These are phyloP conservation scores for Boletus vermiculosoides DNA, from an alignment of 768 basidiomycete species.

Conservation along the genomic window DNA sequence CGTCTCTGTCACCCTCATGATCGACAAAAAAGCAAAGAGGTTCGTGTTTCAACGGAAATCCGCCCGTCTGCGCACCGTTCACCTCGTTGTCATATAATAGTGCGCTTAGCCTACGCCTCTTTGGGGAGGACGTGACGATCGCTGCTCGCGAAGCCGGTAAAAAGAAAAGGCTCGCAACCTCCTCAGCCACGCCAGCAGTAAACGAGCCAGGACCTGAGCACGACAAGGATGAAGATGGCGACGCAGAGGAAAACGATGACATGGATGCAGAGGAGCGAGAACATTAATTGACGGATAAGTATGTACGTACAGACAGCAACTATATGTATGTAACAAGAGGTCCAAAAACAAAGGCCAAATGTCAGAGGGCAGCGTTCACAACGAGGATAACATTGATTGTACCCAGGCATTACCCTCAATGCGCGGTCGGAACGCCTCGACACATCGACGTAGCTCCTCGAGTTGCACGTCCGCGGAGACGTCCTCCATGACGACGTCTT, in stretches of 20 bases:
- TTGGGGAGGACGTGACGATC: constrained; percentile 72
- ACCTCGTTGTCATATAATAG: constrained; percentile 46
- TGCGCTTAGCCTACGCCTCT: constrained; percentile 83
- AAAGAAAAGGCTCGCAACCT: constrained; percentile 14
- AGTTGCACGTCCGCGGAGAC: constrained; percentile 38
- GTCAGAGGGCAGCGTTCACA: constrained; percentile 23
- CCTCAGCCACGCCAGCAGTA: background rate
- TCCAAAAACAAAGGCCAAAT: constrained; percentile 1
- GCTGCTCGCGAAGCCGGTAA: constrained; percentile 40
- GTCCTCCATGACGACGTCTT: constrained; percentile 54
- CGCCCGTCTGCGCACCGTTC: background rate
- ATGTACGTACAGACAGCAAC: constrained; percentile 12
- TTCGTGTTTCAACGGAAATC: constrained; percentile 29
- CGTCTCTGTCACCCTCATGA: constrained; percentile 84
- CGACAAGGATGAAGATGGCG: background rate
- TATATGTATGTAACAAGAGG: constrained; percentile 1
- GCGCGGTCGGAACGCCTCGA: constrained; percentile 61
- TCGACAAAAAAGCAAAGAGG: constrained; percentile 97
- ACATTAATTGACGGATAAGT: constrained; percentile 9
- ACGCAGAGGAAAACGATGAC: constrained; percentile 6
- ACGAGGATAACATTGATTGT: constrained; percentile 50
- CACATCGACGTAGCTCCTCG: constrained; percentile 53
- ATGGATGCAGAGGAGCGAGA: constrained; percentile 13
- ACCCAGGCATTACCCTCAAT: constrained; percentile 84
- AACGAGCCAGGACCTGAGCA: constrained; percentile 3